Base-by-base conservation (phyloP, 495 filamentous ascomycete genomes). In the Penicillium antarcticum region DNA sequence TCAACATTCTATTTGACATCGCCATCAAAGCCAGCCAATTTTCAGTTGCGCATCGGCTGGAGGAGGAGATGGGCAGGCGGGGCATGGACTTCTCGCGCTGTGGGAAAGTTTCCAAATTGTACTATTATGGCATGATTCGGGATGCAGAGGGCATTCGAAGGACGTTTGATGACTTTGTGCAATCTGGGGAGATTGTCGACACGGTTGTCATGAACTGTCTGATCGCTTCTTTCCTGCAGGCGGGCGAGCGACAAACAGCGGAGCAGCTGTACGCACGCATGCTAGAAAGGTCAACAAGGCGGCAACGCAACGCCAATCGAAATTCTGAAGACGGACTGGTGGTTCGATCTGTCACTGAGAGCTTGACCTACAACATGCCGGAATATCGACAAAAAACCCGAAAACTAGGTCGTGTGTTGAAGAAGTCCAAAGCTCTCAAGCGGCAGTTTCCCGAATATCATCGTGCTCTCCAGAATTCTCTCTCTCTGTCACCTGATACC, bases 1-100 rank as follows among this genome's bases (percentile, higher is more conserved):
- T 97, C 73, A 92, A 89, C 66, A 87, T 95, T 46, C 80, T 98
- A 24, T 96, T 96, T 55, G 89, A 96, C 61, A 79, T 88, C 13
- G 91, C 92, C 26, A 81, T 87, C 39, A 95, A 91, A 66, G 83
- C 91, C 1, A 84, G 86, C 17, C 92, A 94, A 57, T 92, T 87
- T 46, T 71, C 71, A 2, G 82, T 97, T 33, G 91, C 89, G 1
- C 87, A 96, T 57, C 87, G 89, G 69, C 78, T 97, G 11, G 78
- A 91, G 53, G 74, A 81, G 45, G 92, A 97, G 68, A 91, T 96
- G 84, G 67, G 75, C 21, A 73, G 60, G 8, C 86, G 94, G 29
- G 75, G 80, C 0, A 65, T 91, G 42, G 50, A 59, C 8, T 81
- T 83, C 48, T 85, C 85, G 60, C 84, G 92, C 23, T 88, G 82